Percentiles rank a stretch among this genome's conserved stretches.
Conservation (phyloP, 306 rosid genomes). For the Medicago arabica region DNA sequence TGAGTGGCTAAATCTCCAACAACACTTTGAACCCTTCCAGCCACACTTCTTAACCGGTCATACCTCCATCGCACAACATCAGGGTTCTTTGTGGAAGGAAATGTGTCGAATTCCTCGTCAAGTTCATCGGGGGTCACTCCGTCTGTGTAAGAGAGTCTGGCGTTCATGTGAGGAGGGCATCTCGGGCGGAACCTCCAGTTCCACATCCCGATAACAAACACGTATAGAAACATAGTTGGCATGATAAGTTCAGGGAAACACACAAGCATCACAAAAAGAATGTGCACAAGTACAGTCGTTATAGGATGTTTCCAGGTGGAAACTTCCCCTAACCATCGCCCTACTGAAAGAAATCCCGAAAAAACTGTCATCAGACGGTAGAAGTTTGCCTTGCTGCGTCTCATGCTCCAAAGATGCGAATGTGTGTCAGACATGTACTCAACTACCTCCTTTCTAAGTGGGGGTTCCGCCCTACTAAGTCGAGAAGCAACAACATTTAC, state of each 20-base stretch:
- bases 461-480: slow-evolving; percentile 86
- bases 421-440: slow-evolving; percentile 92
- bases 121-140: slow-evolving; percentile 71
- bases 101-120: slow-evolving; percentile 91
- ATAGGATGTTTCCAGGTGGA: slow-evolving; percentile 71
- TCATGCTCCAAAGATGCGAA: slow-evolving; percentile 95
- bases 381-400: slow-evolving; percentile 98
- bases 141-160: slow-evolving; percentile 77
- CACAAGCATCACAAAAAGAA: slow-evolving; percentile 81
- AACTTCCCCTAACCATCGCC: slow-evolving; percentile 84
- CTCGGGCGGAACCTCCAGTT: slow-evolving; percentile 81
- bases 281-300: slow-evolving; percentile 81
- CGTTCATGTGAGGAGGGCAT: slow-evolving; percentile 90
- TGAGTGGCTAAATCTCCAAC: slow-evolving; percentile 92
- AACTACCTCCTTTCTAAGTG: slow-evolving; percentile 84
- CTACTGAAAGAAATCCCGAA: slow-evolving; percentile 68
- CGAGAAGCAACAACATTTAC: slow-evolving; percentile 83
- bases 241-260: slow-evolving; percentile 84
- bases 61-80: slow-evolving; percentile 79
- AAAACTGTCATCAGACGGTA: slow-evolving; percentile 73
- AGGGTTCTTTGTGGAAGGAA: slow-evolving; percentile 62
- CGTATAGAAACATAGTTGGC: slow-evolving; percentile 81
- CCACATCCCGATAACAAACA: slow-evolving; percentile 87
- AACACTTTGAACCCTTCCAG: slow-evolving; percentile 85
- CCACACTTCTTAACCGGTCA: slow-evolving; percentile 83